phyloP scores from a whole-genome alignment of 2,329 filamentous ascomycete species.

The Penicillium sp. region DNA sequence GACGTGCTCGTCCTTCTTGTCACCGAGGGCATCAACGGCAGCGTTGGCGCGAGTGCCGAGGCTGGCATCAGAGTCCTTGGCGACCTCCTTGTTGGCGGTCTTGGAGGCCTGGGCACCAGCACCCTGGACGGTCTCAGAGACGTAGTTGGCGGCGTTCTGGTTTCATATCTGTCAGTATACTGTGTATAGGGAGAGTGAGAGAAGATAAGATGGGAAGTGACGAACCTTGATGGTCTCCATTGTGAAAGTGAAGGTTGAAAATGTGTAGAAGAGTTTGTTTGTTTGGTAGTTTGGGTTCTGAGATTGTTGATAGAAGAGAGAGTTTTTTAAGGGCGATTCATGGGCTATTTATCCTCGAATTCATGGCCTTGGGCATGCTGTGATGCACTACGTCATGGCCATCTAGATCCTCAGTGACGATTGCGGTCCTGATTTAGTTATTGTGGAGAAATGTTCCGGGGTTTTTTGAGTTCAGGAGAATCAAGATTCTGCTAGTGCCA shows the following conservation, averaged over 20 bases:
- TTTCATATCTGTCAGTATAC: slow-evolving; percentile 1
- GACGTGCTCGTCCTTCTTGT: slow-evolving; percentile 61
- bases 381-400: slow-evolving; percentile 6
- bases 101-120: slow-evolving; percentile 63
- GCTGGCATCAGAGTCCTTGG: slow-evolving; percentile 64
- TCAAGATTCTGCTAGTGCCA: slow-evolving; percentile 4
- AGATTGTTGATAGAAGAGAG: background rate
- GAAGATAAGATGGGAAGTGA: background rate
- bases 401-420: background rate
- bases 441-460: background rate
- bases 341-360: slow-evolving; percentile 11
- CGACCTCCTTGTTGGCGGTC: slow-evolving; percentile 72
- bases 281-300: background rate
- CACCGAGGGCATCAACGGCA: slow-evolving; percentile 57
- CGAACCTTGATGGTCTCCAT: slow-evolving; percentile 33
- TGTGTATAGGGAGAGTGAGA: background rate
- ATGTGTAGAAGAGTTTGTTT: background rate
- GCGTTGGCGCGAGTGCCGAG: slow-evolving; percentile 62
- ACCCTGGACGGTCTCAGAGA: slow-evolving; percentile 68
- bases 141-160: slow-evolving; percentile 70
- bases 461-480: background rate
- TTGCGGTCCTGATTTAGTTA: too few species aligned
- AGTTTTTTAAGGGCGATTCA: background rate
- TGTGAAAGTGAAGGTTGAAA: slow-evolving; percentile 9
- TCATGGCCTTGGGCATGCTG: background rate